Conservation (phyloP, 306 rosid genomes). For the Vigna hirtella region DNA sequence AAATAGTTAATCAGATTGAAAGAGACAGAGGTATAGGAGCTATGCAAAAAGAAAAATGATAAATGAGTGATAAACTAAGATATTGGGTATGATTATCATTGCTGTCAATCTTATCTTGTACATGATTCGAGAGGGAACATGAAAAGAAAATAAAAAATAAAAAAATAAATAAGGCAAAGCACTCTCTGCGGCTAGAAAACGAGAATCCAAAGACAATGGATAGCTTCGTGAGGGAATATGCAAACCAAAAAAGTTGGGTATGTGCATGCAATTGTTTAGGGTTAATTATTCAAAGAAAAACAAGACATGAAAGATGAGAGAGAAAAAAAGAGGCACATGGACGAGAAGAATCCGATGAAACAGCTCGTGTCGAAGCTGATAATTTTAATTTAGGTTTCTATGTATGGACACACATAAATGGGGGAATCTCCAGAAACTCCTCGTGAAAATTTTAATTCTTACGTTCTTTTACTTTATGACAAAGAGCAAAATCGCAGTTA, state of each 20-base stretch:
- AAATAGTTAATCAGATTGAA: neutral
- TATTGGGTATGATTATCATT: constrained; percentile 24
- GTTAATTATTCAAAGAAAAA: constrained; percentile 25
- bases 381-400: constrained; percentile 34
- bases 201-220: constrained; percentile 52
- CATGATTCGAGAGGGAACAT: constrained; percentile 18
- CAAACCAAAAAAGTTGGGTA: constrained; percentile 20
- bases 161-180: neutral
- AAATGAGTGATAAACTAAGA: constrained; percentile 15
- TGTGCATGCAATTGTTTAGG: constrained; percentile 22
- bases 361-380: constrained; percentile 43
- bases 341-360: constrained; percentile 62
- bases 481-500: neutral
- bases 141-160: constrained; percentile 14
- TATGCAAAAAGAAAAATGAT: neutral
- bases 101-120: constrained; percentile 23
- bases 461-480: neutral
- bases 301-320: constrained; percentile 37
- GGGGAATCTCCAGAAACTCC: constrained; percentile 48
- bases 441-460: constrained; percentile 50
- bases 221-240: constrained; percentile 42
- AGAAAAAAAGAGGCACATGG: constrained; percentile 28
- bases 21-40: too few relatives aligned
- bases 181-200: constrained; percentile 10
- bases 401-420: constrained; percentile 40